Evolutionary conservation across 1,284 basidiomycete genomes (phyloP), one percentile per base, ranked within the genome.

Genomic region (Ganoderma sinense): DNA sequence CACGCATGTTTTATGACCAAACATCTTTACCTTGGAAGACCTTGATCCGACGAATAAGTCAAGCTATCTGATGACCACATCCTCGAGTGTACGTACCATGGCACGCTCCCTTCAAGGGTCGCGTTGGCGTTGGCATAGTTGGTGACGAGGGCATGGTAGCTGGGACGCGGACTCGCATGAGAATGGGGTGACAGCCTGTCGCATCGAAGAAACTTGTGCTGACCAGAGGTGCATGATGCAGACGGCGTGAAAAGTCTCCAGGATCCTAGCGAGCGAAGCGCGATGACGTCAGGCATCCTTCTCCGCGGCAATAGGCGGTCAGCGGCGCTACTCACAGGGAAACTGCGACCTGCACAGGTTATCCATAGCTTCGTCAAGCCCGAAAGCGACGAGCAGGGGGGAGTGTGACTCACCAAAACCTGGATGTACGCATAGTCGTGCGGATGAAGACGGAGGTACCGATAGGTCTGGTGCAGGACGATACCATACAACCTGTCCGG

Each of bases 361-460:
- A 1, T 18, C 13, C 13, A 16, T n/a, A 23, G 7, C 2, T n/a
- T 48, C n/a, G n/a, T 20, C 45, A 20, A 33, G 5, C 29, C 4
- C 13, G 14, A 11, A 55, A 8, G 31, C 16, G 14, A 56, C 16
- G 31, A 56, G 7, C 18, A 8, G 20, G 29, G n/a, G 13, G 33
- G 7, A 4, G 26, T 1, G 26, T 33, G 13, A 31, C 53, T 56
- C 29, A 56, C 53, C 53, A 56, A 20, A 4, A 56, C 29, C 31
- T 33, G 53, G 16, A 56, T 56, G 53, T 56, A 56, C 4, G 40
- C 6, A 4, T 40, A 62, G 23, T 62, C 60, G 18, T 31, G 36
- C 2, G 60, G 40, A 20, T 62, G 26, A 13, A 62, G 39, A n/a
- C 60, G 60, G 5, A 62, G 43, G 60, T 62, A 62, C 26, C 41